Evolutionary conservation across 2,329 filamentous ascomycete species (phyloP), one percentile per base, ranked within the genome.

Genomic region (Fonsecaea erecta): DNA sequence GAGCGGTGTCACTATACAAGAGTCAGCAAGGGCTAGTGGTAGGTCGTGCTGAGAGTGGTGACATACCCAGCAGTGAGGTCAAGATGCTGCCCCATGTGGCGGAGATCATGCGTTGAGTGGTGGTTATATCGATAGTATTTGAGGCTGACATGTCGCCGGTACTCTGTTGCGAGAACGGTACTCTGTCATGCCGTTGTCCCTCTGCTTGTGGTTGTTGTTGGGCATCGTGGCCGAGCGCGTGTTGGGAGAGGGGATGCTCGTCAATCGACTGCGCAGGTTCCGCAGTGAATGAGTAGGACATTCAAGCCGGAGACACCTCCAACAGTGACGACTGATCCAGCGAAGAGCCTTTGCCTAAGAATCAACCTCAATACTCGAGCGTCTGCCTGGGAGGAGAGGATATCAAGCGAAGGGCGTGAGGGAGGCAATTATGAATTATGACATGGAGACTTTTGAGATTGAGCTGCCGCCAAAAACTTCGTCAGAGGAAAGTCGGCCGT

Each of bases 101-200:
- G 63, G 94, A 97, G 61, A 96, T 77, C 95, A 99, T 99, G 82
- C 94, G 95, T 81, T 98, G 94, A 12, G 85, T 79, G 24, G 93
- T 85, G 4, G 93, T 93, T 70, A 96, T 92, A 67, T 94, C 70
- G 43, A 65, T 26, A 16, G 35, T 28, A 16, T 62, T 65, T 35
- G 62, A 60, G 51, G 34, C 57, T 18, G 70, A 67, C 70, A 70
- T 69, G 51, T 35, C 65, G 63, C 28, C 55, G 51, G 62, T 57
- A 62, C 67, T 62, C 64, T 63, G 56, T 56, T 70, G 59, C 60
- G 62, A 43, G 69, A 64, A 24, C 40, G 37, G 67, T 69, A 70
- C 60, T 71, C 71, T 69, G 66, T 73, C 71, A 72, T 73, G 70
- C 57, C 65, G 68, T 63, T 71, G 71, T 62, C 70, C 71, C 26